These are phyloP conservation scores for Chrysoporthe austroafricana DNA, from an alignment of 2,329 filamentous ascomycete species.

Conservation along the genomic window DNA sequence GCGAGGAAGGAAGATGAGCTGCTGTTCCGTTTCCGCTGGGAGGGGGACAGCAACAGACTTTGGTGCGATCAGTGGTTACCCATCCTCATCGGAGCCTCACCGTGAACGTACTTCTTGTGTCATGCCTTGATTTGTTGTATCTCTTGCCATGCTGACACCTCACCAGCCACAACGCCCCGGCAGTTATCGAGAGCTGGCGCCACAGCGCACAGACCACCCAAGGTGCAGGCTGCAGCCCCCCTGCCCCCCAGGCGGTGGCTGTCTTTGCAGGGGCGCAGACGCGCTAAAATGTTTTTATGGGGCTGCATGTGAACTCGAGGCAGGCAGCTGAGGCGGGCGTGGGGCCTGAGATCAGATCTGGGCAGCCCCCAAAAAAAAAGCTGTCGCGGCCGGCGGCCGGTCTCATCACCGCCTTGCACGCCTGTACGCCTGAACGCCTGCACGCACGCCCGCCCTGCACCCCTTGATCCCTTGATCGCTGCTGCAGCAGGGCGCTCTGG, in stretches of 20 bases:
- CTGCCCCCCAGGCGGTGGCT: neutral
- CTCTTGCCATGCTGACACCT: neutral
- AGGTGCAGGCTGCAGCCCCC: neutral
- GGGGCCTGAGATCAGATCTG: constrained; percentile 8
- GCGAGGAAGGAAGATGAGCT: neutral
- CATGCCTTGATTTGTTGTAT: neutral
- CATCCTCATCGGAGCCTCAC: neutral
- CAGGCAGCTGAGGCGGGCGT: constrained; percentile 4
- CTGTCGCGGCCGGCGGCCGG: neutral
- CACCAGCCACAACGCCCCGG: neutral
- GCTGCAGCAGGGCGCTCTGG: constrained; percentile 3
- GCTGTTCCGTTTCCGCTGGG: neutral
- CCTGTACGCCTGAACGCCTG: too few relatives aligned
- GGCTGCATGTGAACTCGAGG: constrained; percentile 1
- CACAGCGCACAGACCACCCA: neutral
- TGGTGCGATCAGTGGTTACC: neutral
- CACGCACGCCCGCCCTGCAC: too few relatives aligned
- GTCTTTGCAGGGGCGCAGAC: neutral
- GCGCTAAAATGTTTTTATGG: neutral
- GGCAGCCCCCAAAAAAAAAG: neutral
- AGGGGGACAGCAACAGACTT: neutral
- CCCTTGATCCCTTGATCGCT: neutral
- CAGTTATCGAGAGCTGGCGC: neutral
- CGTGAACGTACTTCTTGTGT: neutral
- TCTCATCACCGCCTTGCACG: neutral